Percentiles rank a stretch among this genome's conserved stretches.
Conservation (phyloP, 2,329 filamentous ascomycete genomes). For the Trichoderma lentiforme region DNA sequence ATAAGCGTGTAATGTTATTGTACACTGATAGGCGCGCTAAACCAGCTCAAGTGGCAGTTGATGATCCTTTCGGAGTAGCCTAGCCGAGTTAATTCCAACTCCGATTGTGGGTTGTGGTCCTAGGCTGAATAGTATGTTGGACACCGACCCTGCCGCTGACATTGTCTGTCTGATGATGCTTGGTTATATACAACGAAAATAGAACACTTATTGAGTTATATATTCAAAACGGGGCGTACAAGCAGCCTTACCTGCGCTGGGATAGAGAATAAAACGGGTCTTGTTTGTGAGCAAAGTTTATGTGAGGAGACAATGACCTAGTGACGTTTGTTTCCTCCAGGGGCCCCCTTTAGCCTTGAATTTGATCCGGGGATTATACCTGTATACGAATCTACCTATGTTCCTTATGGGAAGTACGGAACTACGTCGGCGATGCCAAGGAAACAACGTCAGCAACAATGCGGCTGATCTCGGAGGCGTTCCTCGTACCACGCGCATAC, state of each 20-base stretch:
- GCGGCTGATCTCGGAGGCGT: neutral
- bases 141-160: neutral
- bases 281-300: neutral
- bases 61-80: neutral
- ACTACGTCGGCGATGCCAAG: slow-evolving; percentile 1
- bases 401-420: neutral
- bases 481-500: neutral
- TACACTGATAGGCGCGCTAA: neutral
- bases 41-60: neutral
- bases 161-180: neutral
- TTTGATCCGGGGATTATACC: neutral
- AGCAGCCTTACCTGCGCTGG: neutral
- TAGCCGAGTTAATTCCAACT: neutral
- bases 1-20: neutral
- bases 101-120: neutral
- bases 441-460: neutral
- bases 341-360: neutral
- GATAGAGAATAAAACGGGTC: neutral
- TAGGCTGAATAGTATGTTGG: neutral
- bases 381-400: neutral
- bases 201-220: neutral
- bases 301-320: neutral
- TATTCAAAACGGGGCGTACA: neutral
- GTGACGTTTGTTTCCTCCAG: neutral
- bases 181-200: neutral